Conservation (phyloP, 805 yeast genomes). For the Pichia gijzeniarum region DNA sequence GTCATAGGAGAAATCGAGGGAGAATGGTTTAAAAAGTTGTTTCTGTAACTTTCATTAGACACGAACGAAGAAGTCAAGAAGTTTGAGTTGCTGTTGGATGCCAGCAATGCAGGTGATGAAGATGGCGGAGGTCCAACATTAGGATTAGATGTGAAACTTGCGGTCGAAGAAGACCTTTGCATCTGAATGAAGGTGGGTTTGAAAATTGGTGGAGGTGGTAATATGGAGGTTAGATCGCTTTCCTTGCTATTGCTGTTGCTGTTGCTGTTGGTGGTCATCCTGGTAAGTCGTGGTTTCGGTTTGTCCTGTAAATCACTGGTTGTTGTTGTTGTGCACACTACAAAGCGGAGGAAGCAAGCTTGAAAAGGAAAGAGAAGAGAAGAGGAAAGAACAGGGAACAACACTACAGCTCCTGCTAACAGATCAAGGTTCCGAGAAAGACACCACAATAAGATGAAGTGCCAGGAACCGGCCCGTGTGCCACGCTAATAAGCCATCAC, state of each 20-base stretch:
- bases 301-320: no score
- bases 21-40: conserved; percentile 22
- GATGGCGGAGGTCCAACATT: no score
- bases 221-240: conserved; percentile 10
- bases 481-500: neutral
- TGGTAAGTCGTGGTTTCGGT: no score
- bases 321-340: no score
- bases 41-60: conserved; percentile 23
- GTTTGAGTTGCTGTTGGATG: conserved; percentile 14
- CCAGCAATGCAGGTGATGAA: conserved; percentile 1
- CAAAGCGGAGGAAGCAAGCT: no score
- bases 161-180: neutral
- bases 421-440: no score
- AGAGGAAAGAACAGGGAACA: no score
- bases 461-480: no score
- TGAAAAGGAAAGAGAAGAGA: no score
- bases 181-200: conserved; percentile 36
- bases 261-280: neutral
- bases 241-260: conserved; percentile 1
- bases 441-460: no score
- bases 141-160: conserved; percentile 5
- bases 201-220: conserved; percentile 44
- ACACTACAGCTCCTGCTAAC: no score
- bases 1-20: conserved; percentile 32
- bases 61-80: conserved; percentile 28